Base-by-base conservation (phyloP, 768 basidiomycete species). In the Amanita exitialis region DNA sequence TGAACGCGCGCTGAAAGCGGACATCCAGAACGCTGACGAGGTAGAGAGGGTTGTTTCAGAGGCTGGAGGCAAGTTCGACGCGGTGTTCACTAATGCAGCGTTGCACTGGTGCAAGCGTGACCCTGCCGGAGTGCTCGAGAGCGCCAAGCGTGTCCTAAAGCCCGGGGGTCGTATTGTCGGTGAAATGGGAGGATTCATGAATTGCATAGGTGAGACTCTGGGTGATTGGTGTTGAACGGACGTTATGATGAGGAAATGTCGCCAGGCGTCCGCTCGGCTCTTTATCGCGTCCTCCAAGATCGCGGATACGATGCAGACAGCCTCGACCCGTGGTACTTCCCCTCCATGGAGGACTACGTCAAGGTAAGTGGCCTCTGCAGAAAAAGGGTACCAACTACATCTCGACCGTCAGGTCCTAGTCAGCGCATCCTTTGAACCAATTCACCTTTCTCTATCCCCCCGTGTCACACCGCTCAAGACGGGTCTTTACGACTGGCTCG, bases 281-380 rank as follows among this genome's bases (percentile, higher is more conserved):
- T 92, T 13, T 71, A 89, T 54, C 60, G 69, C 8, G 79, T 75
- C 0, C 63, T 83, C 35, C 66, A 65, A 50, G 63, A 65, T 27
- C 69, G 73, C 23, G 84, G 86, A 0, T 63, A 79, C 49, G 71
- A 89, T 62, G 78, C 88, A 8, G 64, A 65, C 7, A 58, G 64
- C 9, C 61, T 80, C 38, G 90, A 93, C 59, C 90, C 90, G 0
- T 92, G 88, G 88, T 90, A 79, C 67, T 91, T 90, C 61, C 90
- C 90, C 3, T 82, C 82, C 0, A 72, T 73, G 9, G 73, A 77
- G 25, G 79, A 86, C 53, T 90, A 92, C 62, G 66, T 63, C 42
- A 68, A 71, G 62, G 82, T 83, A 7, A 20, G 59, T 52, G 69
- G 53, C 35, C 20, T 10, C 37, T 25, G 18, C 18, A 15, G n/a